A percentile compares a stretch with the other conserved stretches of the same genome.
Conservation (phyloP, 495 filamentous ascomycete genomes). For the Bombardia bombarda region DNA sequence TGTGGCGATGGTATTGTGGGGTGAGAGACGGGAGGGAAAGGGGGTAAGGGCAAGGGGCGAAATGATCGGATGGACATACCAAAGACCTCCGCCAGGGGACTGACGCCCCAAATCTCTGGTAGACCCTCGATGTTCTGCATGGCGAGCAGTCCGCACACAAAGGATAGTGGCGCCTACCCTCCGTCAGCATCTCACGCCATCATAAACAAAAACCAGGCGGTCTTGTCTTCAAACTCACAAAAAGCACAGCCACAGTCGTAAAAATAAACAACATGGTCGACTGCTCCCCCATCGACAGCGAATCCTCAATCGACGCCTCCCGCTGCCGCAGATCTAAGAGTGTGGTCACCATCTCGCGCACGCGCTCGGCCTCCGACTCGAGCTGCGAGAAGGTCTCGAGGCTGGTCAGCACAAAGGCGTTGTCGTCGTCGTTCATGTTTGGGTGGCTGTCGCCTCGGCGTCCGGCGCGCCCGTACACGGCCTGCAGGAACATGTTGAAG, state of each 20-base stretch:
- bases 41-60: too few species aligned
- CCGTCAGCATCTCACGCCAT: neutral
- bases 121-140: neutral
- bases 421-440: neutral
- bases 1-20: neutral
- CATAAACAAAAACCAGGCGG: neutral
- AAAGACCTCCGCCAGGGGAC: constrained; percentile 4
- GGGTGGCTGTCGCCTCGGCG: neutral
- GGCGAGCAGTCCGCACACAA: constrained; percentile 5
- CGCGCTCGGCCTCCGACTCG: constrained; percentile 3
- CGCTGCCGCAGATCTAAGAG: constrained; percentile 4
- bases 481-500: neutral
- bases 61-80: neutral
- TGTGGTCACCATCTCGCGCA: constrained; percentile 6
- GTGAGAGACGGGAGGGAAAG: too few species aligned
- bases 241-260: constrained; percentile 5
- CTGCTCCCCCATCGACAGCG: constrained; percentile 5
- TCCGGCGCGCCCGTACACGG: neutral
- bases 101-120: neutral
- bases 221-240: neutral
- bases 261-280: constrained; percentile 9
- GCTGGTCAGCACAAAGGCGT: neutral
- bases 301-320: constrained; percentile 5
- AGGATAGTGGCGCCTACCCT: constrained; percentile 9
- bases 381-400: constrained; percentile 2